phyloP scores from a whole-genome alignment of 768 basidiomycete genomes.

The Lyophyllum shimeji region DNA sequence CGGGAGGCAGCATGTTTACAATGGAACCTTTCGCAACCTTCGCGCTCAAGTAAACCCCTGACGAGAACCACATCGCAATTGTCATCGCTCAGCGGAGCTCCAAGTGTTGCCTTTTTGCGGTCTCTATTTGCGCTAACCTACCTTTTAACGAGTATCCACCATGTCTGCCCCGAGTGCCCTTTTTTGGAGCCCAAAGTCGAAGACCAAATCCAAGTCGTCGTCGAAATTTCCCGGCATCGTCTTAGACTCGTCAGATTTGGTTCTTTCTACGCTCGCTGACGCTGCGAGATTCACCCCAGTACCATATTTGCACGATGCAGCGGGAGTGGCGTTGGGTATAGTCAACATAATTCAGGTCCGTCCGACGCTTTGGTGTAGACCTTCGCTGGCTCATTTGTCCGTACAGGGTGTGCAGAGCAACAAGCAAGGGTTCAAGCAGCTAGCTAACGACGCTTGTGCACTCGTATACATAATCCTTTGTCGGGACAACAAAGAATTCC shows the following conservation, averaged over 20 bases:
- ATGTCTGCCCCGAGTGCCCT: no score
- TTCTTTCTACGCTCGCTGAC: slow-evolving; percentile 4
- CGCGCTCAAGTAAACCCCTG: no score
- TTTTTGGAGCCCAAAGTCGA: not conserved
- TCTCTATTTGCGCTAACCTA: no score
- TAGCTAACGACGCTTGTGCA: slow-evolving; percentile 10
- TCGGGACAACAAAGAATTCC: not conserved
- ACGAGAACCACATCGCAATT: no score
- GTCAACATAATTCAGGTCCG: slow-evolving; percentile 5
- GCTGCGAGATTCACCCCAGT: slow-evolving; percentile 1
- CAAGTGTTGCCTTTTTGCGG: no score
- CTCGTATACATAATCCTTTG: slow-evolving; percentile 8
- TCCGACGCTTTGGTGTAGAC: not conserved
- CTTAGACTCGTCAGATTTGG: not conserved
- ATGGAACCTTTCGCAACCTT: no score
- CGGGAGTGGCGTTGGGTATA: slow-evolving; percentile 4
- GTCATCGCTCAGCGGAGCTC: no score
- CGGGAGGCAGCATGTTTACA: no score
- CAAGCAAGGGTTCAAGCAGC: slow-evolving; percentile 10
- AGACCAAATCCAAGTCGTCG: not conserved
- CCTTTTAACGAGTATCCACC: no score
- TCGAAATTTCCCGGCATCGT: not conserved
- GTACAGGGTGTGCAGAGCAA: slow-evolving; percentile 8
- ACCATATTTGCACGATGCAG: slow-evolving; percentile 4
- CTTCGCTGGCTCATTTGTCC: not conserved